Evolutionary conservation across 163 green algal species (phyloP), one percentile per base, ranked within the genome.

Genomic region (Scenedesmus sp.): DNA sequence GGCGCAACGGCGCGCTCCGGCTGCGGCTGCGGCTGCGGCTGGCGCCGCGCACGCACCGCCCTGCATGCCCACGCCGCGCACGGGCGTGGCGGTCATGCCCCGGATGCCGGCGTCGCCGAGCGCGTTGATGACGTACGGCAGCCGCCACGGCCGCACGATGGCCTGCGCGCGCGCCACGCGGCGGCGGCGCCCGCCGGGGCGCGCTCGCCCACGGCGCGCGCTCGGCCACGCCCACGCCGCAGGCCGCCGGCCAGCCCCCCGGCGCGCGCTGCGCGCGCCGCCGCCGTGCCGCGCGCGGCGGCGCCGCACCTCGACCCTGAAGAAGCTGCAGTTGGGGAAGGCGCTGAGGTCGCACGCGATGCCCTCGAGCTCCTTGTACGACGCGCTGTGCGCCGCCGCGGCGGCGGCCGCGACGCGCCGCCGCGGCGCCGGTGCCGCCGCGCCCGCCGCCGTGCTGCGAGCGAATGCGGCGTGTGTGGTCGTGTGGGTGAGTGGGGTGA

Each of bases 71-170:
- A 89, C 78, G 7, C 86, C 86, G 53, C 75, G 80, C 22, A 94
- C 89, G 20, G 79, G 42, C 4, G 81, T 87, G 24, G 83, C 79
- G 26, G 89, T 94, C 70, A 94, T 74, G 39, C 89, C 89, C 15
- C 86, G 80, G 47, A 94, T 90, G 48, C 89, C 89, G 26, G 77
- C 83, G 31, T 87, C 81, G 42, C 67, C 74, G 18, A 94, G 81
- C 6, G 83, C 77, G 5, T 83, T 82, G 45, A 94, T 69, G 20
- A 94, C 88, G 45, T 83, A 85, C 3, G 79, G 70, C 28, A 90
- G 66, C 45, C 89, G 81, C 89, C 89, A 94, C 0, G 89, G 89
- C 2, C 89, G 79, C n/a, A 94, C 75, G 34, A 94, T 88, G 33
- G 88, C 88, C 83, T 91, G 67, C 7, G n/a, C n/a, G n/a, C n/a